A percentile compares a stretch with the other conserved stretches of the same genome.
phyloP scores from a whole-genome alignment of 2,329 filamentous ascomycete genomes.

The Pseudogymnoascus sp. region DNA sequence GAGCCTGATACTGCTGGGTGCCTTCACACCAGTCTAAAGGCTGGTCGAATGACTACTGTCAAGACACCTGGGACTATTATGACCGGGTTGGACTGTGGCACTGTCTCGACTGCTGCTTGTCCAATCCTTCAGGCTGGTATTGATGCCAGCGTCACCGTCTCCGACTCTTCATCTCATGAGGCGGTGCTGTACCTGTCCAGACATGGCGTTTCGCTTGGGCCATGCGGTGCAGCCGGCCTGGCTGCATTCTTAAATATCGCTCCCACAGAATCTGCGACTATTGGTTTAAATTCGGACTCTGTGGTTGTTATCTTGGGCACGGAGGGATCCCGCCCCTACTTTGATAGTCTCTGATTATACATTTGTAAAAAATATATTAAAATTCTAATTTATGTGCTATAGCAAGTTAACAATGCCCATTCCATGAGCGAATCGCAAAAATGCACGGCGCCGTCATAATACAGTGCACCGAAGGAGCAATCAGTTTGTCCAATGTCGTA shows the following conservation, averaged over 20 bases:
- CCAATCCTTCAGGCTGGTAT: conserved; percentile 34
- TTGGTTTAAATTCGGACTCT: conserved; percentile 36
- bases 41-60: conserved; percentile 31
- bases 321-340: conserved; percentile 51
- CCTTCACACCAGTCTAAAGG: conserved; percentile 36
- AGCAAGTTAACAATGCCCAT: background rate
- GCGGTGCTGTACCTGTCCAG: conserved; percentile 32
- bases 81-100: conserved; percentile 44
- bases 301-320: conserved; percentile 60
- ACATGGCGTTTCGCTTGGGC: conserved; percentile 35
- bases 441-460: background rate
- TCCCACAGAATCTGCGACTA: background rate
- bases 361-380: background rate
- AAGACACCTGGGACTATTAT: conserved; percentile 36
- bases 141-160: conserved; percentile 35
- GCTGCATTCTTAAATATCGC: conserved; percentile 40
- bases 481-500: background rate
- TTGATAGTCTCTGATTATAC: background rate
- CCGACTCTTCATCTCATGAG: conserved; percentile 36
- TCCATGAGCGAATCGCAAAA: background rate
- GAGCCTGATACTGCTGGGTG: conserved; percentile 60
- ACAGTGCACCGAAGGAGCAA: background rate
- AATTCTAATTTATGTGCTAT: background rate
- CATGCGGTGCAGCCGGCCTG: conserved; percentile 44
- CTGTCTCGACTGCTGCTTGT: conserved; percentile 39